Evolutionary conservation across 768 basidiomycete species (phyloP).

Genomic region (Suillus variegatus): DNA sequence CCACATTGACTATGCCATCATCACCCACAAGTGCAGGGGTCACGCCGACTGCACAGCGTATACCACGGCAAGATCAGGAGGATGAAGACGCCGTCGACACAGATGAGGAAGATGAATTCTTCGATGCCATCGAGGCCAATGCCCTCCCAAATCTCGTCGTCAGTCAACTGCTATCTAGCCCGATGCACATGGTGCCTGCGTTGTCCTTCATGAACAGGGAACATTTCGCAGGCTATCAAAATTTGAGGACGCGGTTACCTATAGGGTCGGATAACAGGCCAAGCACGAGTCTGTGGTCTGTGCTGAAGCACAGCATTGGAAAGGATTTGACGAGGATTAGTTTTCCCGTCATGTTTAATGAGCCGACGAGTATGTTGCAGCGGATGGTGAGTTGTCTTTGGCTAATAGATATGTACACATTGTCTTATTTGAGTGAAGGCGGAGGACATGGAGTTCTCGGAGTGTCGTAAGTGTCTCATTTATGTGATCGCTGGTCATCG

Average conservation of each 20-base stretch:
- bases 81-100: constrained; percentile 47
- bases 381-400: constrained; percentile 63
- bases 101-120: constrained; percentile 94
- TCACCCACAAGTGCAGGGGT: neutral
- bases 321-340: constrained; percentile 96
- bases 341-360: constrained; percentile 93
- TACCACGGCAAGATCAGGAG: constrained; percentile 25
- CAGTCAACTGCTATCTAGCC: constrained; percentile 59
- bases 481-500: constrained; percentile 7
- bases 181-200: constrained; percentile 34
- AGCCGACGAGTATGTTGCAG: constrained; percentile 96
- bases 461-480: constrained; percentile 65
- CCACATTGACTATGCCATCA: constrained; percentile 14
- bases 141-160: constrained; percentile 76
- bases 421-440: constrained; percentile 42
- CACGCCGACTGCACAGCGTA: constrained; percentile 27
- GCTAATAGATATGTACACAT: neutral
- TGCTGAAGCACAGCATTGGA: constrained; percentile 92
- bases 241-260: constrained; percentile 60
- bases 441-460: constrained; percentile 97
- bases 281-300: constrained; percentile 89
- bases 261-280: constrained; percentile 79
- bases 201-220: constrained; percentile 39
- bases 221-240: constrained; percentile 68
- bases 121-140: constrained; percentile 91